Base-by-base conservation (phyloP, 768 basidiomycete species). In the Hysterangium stoloniferum region DNA sequence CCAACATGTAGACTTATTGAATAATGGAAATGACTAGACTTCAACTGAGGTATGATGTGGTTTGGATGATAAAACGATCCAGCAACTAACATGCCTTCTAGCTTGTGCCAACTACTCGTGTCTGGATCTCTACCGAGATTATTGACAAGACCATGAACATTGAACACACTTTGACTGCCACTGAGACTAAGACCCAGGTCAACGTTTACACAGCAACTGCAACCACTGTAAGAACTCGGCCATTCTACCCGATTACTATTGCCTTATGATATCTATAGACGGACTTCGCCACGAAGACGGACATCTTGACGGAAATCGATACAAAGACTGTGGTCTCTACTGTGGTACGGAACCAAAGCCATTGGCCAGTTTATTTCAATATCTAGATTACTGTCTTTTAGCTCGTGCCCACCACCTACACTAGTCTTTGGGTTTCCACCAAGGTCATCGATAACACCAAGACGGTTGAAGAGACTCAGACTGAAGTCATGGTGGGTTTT, bases 121-220 rank as follows among this genome's bases (percentile, higher is more conserved):
- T 82, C 42, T 84, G 75, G 74, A 73, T 80, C 33, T 83, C 80
- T 13, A 85, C 82, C 19, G 75, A 82, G 63, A 67, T 77, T 60
- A 71, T 79, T 56, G 79, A 82, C 69, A 67, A 68, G 48, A 79
- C 78, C 57, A 61, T 73, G 68, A 72, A 68, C 22, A 35, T 78
- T 43, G 77, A 82, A 56, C 70, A 79, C 59, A 81, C 79, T 40
- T 59, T 77, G 56, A 84, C 82, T 51, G 77, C 78, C 11, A 84
- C 82, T 31, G 73, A 79, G 66, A 81, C 78, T 4, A 64, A 64
- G 66, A 84, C 80, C 15, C 66, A 72, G 61, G 68, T 74, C 58
- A 74, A 76, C 58, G 63, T 76, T 58, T 77, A 79, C 67, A 76
- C 79, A 34, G 33, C 29, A 15, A 46, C 35, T 4, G 52, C 45